A percentile compares a stretch with the other conserved stretches of the same genome.
phyloP scores from a whole-genome alignment of 202 grass and related monocot species.

The Eragrostis tef region DNA sequence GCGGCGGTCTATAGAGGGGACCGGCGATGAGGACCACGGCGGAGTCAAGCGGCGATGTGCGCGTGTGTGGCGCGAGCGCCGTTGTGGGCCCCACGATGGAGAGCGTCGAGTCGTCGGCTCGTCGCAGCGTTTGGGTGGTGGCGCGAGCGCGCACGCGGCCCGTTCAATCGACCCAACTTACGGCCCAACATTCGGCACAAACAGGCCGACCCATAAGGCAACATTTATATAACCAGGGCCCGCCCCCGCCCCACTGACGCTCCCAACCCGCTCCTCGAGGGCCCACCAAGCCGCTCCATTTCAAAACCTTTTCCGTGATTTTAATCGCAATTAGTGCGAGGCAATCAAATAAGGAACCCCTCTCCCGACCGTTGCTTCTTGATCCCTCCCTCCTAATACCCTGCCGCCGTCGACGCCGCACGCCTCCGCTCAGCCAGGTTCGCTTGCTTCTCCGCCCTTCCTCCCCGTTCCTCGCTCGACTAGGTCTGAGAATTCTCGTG shows the following conservation, averaged over 20 bases:
- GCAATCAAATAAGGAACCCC: not conserved
- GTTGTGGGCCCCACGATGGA: too few species aligned
- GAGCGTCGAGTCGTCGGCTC: too few species aligned
- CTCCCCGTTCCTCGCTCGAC: not conserved
- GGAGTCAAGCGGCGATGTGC: too few species aligned
- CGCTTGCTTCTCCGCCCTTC: not conserved
- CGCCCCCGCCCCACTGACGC: too few species aligned
- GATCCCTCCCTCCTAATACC: too few species aligned
- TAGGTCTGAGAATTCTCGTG: not conserved
- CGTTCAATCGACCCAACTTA: not conserved
- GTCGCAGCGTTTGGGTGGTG: too few species aligned
- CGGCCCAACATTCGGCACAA: not conserved
- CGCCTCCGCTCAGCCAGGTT: not conserved
- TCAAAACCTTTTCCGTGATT: not conserved
- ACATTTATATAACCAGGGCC: too few species aligned
- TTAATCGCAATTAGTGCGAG: slow-evolving; percentile 25
- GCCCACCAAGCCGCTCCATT: slow-evolving; percentile 28
- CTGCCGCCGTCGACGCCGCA: too few species aligned
- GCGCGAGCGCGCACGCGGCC: too few species aligned
- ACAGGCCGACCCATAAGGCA: not conserved
- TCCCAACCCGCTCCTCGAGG: not conserved
- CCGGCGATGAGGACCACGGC: too few species aligned
- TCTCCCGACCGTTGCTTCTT: slow-evolving; percentile 27
- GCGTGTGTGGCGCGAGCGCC: too few species aligned
- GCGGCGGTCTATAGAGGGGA: too few species aligned